Evolutionary conservation across 2,329 filamentous ascomycete genomes (phyloP).

Genomic region (Aspergillus chevalieri): DNA sequence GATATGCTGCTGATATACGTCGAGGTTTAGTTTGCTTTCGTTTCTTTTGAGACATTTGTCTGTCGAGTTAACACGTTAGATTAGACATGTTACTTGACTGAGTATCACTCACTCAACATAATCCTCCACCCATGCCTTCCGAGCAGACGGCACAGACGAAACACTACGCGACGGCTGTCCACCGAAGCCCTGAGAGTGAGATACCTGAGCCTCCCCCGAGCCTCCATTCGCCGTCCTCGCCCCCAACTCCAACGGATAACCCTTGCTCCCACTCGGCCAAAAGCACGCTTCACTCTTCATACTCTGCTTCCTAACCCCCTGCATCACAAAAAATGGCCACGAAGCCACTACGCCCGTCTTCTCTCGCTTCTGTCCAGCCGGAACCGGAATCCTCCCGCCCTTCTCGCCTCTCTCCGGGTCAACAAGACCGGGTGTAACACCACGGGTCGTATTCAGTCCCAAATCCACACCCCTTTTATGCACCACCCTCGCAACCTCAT

Average conservation of each 20-base stretch:
- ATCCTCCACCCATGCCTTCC: not conserved
- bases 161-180: not conserved
- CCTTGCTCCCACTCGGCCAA: not conserved
- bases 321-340: not conserved
- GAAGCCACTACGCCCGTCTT: not conserved
- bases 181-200: no score
- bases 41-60: not conserved
- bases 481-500: not conserved
- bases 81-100: no score
- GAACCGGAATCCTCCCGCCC: constrained; percentile 14
- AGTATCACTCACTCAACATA: not conserved
- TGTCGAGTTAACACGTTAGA: no score
- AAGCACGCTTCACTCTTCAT: not conserved
- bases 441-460: constrained; percentile 13
- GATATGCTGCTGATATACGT: not conserved
- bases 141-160: not conserved
- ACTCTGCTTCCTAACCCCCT: not conserved
- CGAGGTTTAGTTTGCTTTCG: not conserved
- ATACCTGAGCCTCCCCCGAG: no score
- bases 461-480: constrained; percentile 17
- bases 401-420: constrained; percentile 12
- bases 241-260: not conserved
- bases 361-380: not conserved
- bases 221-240: no score
- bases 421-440: constrained; percentile 18